phyloP scores from a whole-genome alignment of 2,329 filamentous ascomycete genomes.

The Salinomyces thailandicus region DNA sequence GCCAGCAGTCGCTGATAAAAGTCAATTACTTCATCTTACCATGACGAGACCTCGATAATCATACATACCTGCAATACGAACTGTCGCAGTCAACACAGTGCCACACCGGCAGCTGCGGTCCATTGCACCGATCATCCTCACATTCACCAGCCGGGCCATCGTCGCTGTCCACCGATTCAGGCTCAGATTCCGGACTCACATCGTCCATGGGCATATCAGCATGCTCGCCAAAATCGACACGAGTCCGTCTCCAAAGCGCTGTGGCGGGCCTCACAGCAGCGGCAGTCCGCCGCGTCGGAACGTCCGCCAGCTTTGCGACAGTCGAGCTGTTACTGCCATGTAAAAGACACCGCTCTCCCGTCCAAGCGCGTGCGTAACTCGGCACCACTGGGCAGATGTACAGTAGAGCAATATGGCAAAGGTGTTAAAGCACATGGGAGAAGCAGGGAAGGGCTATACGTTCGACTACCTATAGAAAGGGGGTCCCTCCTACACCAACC shows the following conservation, averaged over 20 bases:
- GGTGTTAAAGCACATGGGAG: too few species aligned
- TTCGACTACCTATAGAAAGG: too few species aligned
- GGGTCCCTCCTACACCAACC: too few species aligned
- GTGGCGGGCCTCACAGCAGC: background rate
- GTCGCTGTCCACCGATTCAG: constrained; percentile 1
- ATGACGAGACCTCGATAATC: too few species aligned
- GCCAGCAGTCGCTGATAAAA: constrained; percentile 21
- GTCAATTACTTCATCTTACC: too few species aligned
- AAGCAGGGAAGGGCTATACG: too few species aligned
- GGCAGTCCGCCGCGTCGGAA: background rate
- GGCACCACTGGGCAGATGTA: too few species aligned
- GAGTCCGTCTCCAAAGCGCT: background rate
- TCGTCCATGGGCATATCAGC: background rate
- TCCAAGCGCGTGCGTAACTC: too few species aligned
- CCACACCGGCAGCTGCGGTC: constrained; percentile 18
- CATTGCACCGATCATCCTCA: constrained; percentile 23
- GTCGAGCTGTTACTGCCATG: too few species aligned
- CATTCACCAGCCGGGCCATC: constrained; percentile 19
- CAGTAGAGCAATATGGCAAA: too few species aligned
- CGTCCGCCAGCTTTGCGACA: background rate
- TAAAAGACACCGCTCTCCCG: too few species aligned
- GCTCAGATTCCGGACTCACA: background rate
- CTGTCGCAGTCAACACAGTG: constrained; percentile 26
- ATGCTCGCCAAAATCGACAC: background rate
- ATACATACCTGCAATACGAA: constrained; percentile 24